Evolutionary conservation across 805 yeast genomes (phyloP), one percentile per base, ranked within the genome.

Genomic region (Starmerella stigmatis): DNA sequence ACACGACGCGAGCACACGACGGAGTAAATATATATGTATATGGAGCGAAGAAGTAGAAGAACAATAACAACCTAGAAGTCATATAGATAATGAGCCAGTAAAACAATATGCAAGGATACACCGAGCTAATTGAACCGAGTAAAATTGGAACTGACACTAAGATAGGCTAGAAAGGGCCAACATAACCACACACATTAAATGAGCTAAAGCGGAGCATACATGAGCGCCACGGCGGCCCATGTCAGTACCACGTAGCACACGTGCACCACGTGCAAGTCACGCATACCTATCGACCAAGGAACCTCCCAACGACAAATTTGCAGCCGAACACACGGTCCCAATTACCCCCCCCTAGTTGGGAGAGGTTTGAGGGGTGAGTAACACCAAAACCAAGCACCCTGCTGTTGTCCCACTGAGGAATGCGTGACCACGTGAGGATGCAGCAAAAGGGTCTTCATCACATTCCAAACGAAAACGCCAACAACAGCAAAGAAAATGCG

Each of bases 281-380:
- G 9, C 29, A 25, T 22, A 32, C 40, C 23, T 30, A 36, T 36
- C 30, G 30, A 36, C 13, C 21, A 36, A 36, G 30, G 6, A 25
- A 36, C 40, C 40, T 30, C 38, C 41, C 41, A 29, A 35, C 30
- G 27, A 4, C 30, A 43, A 28, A 8, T 26, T 21, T 29, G 10
- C 34, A n/a, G 31, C 30, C 15, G n/a, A 15, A 12, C 38, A 22
- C 25, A 25, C 25, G 35, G 10, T 28, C 25, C 29, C 26, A 34
- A 35, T 21, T 17, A 44, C 43, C 32, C 47, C 38, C 46, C 47
- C 27, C 4, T 38, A 44, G 20, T 15, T 28, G 32, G 23, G 43
- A 28, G 43, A 25, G 47, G 38, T 37, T 44, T 19, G 26, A 31
- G 43, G 47, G 47, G 40, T 21, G n/a, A 19, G 30, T 23, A 26